Evolutionary conservation across 1,139 yeast genomes (phyloP), one percentile per base, ranked within the genome.

Genomic region (Lodderomyces parapsilosis): DNA sequence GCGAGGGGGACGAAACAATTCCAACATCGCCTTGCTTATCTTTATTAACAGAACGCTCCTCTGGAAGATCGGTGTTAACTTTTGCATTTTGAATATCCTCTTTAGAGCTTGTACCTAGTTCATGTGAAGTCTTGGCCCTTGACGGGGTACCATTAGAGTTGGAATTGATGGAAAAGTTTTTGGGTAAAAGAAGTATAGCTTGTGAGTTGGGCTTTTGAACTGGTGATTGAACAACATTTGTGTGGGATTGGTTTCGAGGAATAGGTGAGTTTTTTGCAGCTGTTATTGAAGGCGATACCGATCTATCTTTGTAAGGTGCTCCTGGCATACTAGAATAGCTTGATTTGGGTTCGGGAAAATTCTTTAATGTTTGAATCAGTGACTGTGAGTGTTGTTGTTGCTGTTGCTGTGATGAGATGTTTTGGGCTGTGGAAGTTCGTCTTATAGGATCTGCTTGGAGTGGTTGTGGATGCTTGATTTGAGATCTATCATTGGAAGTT

Each of bases 141-240:
- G 40, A 25, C 28, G 31, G 10, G 7, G 31, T 13, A 17, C 36
- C 22, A 10, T 10, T 11, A 10, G 28, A 25, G 27, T 23, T 42
- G 14, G 25, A 38, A 23, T 32, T 44, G 14, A 69, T 55, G 2
- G 77, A 66, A 47, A 72, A 74, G 50, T 74, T 74, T 53, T 69
- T 74, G 1, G 79, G 79, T 33, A 74, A 57, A 31, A 74, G 58
- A 40, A 74, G 60, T 7, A 74, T 72, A 7, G 78, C 77, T 45
- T 65, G 52, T 11, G 49, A 41, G 39, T 44, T 43, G 23, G 43
- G n/a, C 39, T 35, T 14, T 38, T 36, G 46, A 8, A 50, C 46
- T 3, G 69, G 67, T 1, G 69, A 58, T 37, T 58, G 60, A 2
- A 65, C 58, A 6, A 74, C 72, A 44, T 64, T 67, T 1, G 74